Evolutionary conservation across 179 eudicot species (phyloP).

Genomic region (Pouteria campechiana): DNA sequence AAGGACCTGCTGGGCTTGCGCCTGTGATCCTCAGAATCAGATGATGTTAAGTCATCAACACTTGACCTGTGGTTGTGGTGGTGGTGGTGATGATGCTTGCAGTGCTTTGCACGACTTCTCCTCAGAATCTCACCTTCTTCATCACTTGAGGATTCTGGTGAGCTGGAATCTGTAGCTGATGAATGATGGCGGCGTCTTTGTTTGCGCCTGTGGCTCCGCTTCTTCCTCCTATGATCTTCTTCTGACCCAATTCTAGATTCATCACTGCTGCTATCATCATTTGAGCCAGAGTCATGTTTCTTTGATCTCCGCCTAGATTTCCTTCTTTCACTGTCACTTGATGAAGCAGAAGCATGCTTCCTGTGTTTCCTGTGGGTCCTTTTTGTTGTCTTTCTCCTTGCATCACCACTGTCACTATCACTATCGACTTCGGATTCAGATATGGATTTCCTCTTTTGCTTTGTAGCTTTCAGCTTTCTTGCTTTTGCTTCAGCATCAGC

Average conservation of each 20-base stretch:
- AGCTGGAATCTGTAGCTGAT: conserved; percentile 20
- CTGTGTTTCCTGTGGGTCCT: conserved; percentile 50
- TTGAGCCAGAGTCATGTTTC: conserved; percentile 28
- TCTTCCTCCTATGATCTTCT: conserved; percentile 32
- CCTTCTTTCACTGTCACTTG: conserved; percentile 26
- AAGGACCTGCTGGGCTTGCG: conserved; percentile 18
- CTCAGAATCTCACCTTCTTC: conserved; percentile 18
- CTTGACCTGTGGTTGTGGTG: conserved; percentile 21
- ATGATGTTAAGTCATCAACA: conserved; percentile 12
- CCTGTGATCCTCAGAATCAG: conserved; percentile 21
- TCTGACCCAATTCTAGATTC: conserved; percentile 33
- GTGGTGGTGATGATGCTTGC: conserved; percentile 21
- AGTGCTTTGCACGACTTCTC: conserved; percentile 25
- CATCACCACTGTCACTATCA: conserved; percentile 32
- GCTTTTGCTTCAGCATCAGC: conserved; percentile 72
- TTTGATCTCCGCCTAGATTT: conserved; percentile 47
- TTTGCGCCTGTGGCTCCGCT: conserved; percentile 21
- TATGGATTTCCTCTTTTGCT: conserved; percentile 41
- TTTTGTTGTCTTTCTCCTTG: conserved; percentile 30
- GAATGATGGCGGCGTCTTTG: conserved; percentile 24
- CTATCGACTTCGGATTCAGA: conserved; percentile 39
- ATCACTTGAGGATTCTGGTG: conserved; percentile 23
- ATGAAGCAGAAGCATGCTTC: conserved; percentile 44
- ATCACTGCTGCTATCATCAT: conserved; percentile 25
- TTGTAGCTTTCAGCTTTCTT: conserved; percentile 44